Evolutionary conservation across 306 rosid species (phyloP), one percentile per base, ranked within the genome.

Genomic region (Macrotyloma uniflorum): DNA sequence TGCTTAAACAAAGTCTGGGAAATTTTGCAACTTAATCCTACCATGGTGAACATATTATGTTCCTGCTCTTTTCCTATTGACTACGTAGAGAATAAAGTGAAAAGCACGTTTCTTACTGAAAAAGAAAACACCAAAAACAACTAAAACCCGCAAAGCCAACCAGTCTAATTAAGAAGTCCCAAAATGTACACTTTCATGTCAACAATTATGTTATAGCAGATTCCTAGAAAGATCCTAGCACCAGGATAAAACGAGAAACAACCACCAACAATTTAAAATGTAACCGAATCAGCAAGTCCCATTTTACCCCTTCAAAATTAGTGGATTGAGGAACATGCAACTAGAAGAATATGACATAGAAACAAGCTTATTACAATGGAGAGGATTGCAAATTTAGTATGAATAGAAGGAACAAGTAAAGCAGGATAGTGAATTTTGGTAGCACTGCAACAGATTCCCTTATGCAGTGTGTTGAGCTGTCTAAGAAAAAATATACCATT

Each of bases 61-160:
- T 71, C 38, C 33, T 13, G 5, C 50, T 23, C 51, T 15, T 10
- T 33, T 40, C 49, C 36, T 19, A 24, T 51, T 43, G 47, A 32
- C 35, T 45, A 22, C 65, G 67, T 23, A 42, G 33, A 32, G 5
- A 63, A 77, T 40, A 53, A 53, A 19, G 45, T 11, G 51, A 49
- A 63, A 22, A 77, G 57, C 47, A 49, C 15, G 45, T 26, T 51
- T 18, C 62, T 76, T 22, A 28, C 50, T 4, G 5, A 35, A 40
- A 51, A 71, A 38, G 78, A 20, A n/a, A 83, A 35, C 33, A 38
- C 40, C 28, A 73, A 64, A 45, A 46, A 18, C 35, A 63, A 46
- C 30, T 14, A 18, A 33, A 15, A 18, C 30, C 24, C 16, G 22
- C 49, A 65, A 66, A 53, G 22, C 42, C 40, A 53, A 65, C 26